Percentiles rank a stretch among this genome's conserved stretches.
phyloP scores from a whole-genome alignment of 352 stramenopile species.

The Saprolegnia diclina region DNA sequence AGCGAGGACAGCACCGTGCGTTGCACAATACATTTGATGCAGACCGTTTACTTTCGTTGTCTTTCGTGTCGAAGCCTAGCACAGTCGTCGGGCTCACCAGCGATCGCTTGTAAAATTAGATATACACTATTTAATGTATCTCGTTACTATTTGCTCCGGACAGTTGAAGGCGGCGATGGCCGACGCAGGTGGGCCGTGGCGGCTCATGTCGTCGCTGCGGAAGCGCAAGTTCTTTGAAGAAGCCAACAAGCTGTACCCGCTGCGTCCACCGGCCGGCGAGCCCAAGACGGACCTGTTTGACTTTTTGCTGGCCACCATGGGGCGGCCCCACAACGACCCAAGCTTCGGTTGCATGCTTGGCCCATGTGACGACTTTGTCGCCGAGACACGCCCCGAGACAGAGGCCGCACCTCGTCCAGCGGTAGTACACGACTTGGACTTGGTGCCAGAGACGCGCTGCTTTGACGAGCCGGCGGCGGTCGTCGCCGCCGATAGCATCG shows the following conservation, averaged over 20 bases:
- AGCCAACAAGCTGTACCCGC: slow-evolving; percentile 30
- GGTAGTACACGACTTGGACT: too few species aligned
- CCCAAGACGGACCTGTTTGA: background rate
- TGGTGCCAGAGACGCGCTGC: too few species aligned
- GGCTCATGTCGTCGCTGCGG: slow-evolving; percentile 35
- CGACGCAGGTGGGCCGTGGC: background rate
- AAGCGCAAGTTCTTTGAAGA: slow-evolving; percentile 79
- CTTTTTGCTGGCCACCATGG: background rate
- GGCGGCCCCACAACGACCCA: background rate
- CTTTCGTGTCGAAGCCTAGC: too few species aligned
- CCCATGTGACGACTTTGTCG: slow-evolving; percentile 4
- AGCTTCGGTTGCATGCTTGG: background rate
- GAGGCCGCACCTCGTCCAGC: too few species aligned
- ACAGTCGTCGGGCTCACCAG: too few species aligned
- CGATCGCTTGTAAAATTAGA: background rate
- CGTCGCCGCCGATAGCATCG: background rate
- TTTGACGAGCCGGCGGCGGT: too few species aligned
- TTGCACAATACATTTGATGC: background rate
- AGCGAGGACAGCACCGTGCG: background rate
- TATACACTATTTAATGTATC: background rate
- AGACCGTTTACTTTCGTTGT: background rate
- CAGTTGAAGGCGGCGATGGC: slow-evolving; percentile 7
- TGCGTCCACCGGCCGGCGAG: background rate
- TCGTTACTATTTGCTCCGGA: background rate
- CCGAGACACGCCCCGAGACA: background rate